Evolutionary conservation across 2,329 filamentous ascomycete species (phyloP), one percentile per base, ranked within the genome.

Genomic region (Endoconidiophora polonica): DNA sequence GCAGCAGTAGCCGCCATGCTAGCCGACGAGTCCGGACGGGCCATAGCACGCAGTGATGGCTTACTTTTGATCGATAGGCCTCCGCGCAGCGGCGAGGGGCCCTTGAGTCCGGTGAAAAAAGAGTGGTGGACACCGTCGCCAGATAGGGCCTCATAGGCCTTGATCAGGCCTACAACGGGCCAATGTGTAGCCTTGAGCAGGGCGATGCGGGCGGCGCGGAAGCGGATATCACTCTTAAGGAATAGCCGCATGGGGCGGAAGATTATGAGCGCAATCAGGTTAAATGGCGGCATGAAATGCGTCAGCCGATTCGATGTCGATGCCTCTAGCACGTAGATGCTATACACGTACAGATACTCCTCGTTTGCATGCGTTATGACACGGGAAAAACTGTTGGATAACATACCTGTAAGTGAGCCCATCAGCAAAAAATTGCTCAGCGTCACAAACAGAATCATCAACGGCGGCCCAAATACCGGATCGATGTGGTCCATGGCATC

Each of bases 331-430:
- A 79, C 78, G 61, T 79, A 78, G 46, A 77, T 71, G 56, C 71
- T 76, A 63, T 79, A 88, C 58, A 86, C 78, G 59, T 84, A 87
- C 33, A 88, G 70, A 59, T 88, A 88, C 62, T 90, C 84, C 59
- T 87, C 83, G 52, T 71, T 71, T 38, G 77, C 76, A 56, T 79
- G 75, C 46, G 69, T 70, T 57, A 79, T 79, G 57, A 80, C 72
- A 48, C 75, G 71, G 14, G 72, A 75, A 63, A 87, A 80, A 60
- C 77, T 84, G 66, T 86, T 86, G 58, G 79, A 83, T 52, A 88
- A 69, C 66, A 87, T 79, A 69, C 80, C 81, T 37, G 85, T 87
- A 55, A 88, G 66, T 18, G 81, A 84, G 46, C 84, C 85, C 65
- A 86, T 82, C 29, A 91, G 71, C 5, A 91, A 69, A 57, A 90